phyloP scores from a whole-genome alignment of 192 early-diverging fungal genomes.

The Backusella tarrabulga region DNA sequence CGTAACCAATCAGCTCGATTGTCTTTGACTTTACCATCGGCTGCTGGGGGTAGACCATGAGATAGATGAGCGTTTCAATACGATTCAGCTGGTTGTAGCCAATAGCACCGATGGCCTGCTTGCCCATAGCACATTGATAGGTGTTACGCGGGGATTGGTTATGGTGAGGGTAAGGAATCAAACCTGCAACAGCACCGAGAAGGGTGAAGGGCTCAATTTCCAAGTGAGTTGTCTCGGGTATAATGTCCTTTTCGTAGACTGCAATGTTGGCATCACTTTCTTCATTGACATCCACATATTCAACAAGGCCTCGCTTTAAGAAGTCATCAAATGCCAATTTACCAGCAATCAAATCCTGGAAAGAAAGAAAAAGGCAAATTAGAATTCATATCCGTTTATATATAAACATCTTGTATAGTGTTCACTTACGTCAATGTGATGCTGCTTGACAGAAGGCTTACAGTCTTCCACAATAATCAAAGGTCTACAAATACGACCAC shows the following conservation, averaged over 20 bases:
- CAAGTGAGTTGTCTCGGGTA: constrained; percentile 85
- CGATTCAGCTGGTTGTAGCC: constrained; percentile 93
- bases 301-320: constrained; percentile 83
- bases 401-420: not conserved
- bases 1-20: constrained; percentile 96
- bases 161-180: constrained; percentile 98
- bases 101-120: constrained; percentile 97
- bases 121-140: constrained; percentile 98
- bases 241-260: constrained; percentile 83
- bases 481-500: constrained; percentile 95
- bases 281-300: constrained; percentile 97
- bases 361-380: not conserved
- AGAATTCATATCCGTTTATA: too few species aligned
- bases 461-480: constrained; percentile 92
- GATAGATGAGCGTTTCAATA: constrained; percentile 93
- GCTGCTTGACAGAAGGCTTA: constrained; percentile 58
- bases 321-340: constrained; percentile 88
- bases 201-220: constrained; percentile 97
- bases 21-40: constrained; percentile 98
- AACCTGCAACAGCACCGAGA: constrained; percentile 93
- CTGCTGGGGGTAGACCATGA: constrained; percentile 96
- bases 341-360: constrained; percentile 45
- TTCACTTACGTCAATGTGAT: constrained; percentile 58
- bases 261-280: constrained; percentile 96
- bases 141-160: constrained; percentile 99